A percentile compares a stretch with the other conserved stretches of the same genome.
phyloP scores from a whole-genome alignment of 306 rosid species.

The Astragalus membranaceus region DNA sequence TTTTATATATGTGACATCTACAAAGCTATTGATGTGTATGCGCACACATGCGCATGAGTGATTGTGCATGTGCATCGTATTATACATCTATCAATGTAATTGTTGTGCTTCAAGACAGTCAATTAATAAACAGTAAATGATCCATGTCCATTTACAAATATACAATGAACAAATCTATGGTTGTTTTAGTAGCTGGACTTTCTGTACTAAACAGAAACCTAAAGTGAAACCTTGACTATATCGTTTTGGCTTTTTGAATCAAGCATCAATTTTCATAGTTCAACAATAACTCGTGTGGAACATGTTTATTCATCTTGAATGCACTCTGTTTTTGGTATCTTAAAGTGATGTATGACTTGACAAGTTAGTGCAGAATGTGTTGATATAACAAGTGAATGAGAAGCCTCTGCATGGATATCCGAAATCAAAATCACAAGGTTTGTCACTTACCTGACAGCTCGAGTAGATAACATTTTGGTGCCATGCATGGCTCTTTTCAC shows the following conservation, averaged over 20 bases:
- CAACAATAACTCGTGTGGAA: constrained; percentile 1
- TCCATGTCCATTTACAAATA: background rate
- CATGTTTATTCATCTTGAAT: too few species aligned
- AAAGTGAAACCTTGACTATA: constrained; percentile 10
- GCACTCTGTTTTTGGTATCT: too few species aligned
- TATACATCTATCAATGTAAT: background rate
- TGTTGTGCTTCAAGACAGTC: background rate
- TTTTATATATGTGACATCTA: constrained; percentile 24
- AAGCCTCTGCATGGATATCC: background rate
- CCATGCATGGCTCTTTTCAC: constrained; percentile 97
- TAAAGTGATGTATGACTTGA: background rate
- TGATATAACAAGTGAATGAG: constrained; percentile 1
- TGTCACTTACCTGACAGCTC: constrained; percentile 68
- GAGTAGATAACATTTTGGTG: constrained; percentile 80
- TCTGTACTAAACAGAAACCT: background rate
- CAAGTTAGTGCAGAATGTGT: background rate
- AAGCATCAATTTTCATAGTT: background rate
- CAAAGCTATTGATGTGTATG: constrained; percentile 20
- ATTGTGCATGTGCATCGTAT: background rate
- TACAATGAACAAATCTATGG: constrained; percentile 8
- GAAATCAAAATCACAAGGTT: constrained; percentile 16
- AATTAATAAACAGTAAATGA: constrained; percentile 15
- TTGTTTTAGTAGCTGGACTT: constrained; percentile 17
- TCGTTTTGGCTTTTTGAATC: constrained; percentile 12
- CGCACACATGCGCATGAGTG: background rate